These are phyloP conservation scores for Cordia subcordata DNA, from an alignment of 257 asterid genomes.

Conservation along the genomic window DNA sequence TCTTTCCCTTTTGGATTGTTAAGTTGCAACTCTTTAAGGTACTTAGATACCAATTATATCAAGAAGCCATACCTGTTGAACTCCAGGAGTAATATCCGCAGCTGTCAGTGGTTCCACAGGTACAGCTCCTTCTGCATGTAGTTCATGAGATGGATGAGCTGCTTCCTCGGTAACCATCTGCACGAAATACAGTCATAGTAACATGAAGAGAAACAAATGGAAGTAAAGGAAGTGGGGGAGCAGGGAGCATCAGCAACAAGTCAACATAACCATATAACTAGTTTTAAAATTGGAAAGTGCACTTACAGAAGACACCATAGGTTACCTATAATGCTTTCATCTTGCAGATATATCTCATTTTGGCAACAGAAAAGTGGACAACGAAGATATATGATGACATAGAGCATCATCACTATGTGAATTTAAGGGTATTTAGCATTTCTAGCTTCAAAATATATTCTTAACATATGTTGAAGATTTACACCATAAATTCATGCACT, in stretches of 20 bases:
- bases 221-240: background rate
- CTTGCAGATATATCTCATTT: too few relatives aligned
- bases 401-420: too few relatives aligned
- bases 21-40: background rate
- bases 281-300: too few relatives aligned
- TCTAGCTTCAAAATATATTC: background rate
- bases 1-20: constrained; percentile 1
- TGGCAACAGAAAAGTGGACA: too few relatives aligned
- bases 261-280: too few relatives aligned
- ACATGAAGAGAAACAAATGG: background rate
- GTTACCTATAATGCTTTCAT: too few relatives aligned
- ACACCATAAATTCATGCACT: too few relatives aligned
- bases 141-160: constrained; percentile 15
- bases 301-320: too few relatives aligned
- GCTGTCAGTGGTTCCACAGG: constrained; percentile 12
- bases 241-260: too few relatives aligned
- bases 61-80: constrained; percentile 28
- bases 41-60: background rate
- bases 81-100: constrained; percentile 10
- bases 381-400: too few relatives aligned
- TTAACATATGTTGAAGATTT: too few relatives aligned
- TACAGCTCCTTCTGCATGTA: constrained; percentile 16
- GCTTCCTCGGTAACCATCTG: constrained; percentile 31
- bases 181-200: constrained; percentile 1
- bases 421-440: background rate